phyloP scores from a whole-genome alignment of 768 basidiomycete genomes.

The Lyophyllum decastes region DNA sequence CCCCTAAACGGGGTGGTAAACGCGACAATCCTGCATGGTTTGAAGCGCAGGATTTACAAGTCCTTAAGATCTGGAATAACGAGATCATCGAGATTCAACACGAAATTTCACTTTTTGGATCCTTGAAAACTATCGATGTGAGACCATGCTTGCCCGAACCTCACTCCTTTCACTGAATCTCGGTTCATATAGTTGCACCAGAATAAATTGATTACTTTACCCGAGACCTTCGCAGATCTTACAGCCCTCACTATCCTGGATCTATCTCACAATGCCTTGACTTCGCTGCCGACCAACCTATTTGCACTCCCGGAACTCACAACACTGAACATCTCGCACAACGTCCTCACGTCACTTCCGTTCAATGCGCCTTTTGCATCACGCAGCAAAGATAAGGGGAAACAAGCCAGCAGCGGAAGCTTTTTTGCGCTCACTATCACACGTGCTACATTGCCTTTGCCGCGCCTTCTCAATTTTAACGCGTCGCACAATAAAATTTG shows the following conservation, averaged over 20 bases:
- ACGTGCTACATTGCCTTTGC: conserved; percentile 65
- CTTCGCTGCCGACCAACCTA: conserved; percentile 59
- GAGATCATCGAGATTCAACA: conserved; percentile 78
- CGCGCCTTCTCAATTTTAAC: conserved; percentile 63
- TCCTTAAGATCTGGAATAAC: conserved; percentile 81
- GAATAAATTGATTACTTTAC: conserved; percentile 65
- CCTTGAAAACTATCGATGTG: conserved; percentile 79
- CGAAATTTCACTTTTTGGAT: conserved; percentile 84
- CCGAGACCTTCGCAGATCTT: conserved; percentile 68
- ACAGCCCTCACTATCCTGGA: conserved; percentile 67
- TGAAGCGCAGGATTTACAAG: conserved; percentile 75
- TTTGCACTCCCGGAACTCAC: conserved; percentile 71
- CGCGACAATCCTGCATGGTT: conserved; percentile 68
- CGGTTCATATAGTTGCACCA: conserved; percentile 59
- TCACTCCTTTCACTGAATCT: background rate
- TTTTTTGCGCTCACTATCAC: conserved; percentile 67
- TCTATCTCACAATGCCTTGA: conserved; percentile 72
- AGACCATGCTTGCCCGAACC: conserved; percentile 26
- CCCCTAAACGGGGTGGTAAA: conserved; percentile 40
- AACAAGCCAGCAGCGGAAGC: conserved; percentile 41
- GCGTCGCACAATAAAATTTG: conserved; percentile 68
- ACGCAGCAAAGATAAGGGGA: conserved; percentile 22
- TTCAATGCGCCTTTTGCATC: conserved; percentile 60
- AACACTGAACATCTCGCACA: conserved; percentile 71
- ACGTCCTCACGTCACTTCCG: conserved; percentile 59